Percentiles rank a stretch among this genome's conserved stretches.
phyloP scores from a whole-genome alignment of 2,329 filamentous ascomycete genomes.

The Escovopsis sp. region DNA sequence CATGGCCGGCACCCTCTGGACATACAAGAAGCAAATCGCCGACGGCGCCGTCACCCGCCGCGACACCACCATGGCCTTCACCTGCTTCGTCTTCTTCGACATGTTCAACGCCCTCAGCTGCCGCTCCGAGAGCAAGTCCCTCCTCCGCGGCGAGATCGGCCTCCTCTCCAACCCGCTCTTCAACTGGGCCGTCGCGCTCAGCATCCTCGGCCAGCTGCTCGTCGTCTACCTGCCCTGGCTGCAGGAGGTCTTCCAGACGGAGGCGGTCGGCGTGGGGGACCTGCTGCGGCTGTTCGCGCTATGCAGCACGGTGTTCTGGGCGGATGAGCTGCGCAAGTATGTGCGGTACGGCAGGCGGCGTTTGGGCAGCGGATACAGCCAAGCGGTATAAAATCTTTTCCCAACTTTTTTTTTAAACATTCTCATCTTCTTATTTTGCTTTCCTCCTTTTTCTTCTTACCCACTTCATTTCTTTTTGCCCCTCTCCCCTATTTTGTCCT shows the following conservation, averaged over 20 bases:
- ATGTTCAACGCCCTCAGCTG: slow-evolving; percentile 98
- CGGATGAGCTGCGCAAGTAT: slow-evolving; percentile 81
- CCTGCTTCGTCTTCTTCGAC: slow-evolving; percentile 96
- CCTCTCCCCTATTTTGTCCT: no score
- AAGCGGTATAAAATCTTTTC: slow-evolving; percentile 34
- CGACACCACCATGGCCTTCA: slow-evolving; percentile 98
- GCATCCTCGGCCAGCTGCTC: slow-evolving; percentile 68
- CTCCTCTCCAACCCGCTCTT: slow-evolving; percentile 83
- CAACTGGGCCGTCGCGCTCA: slow-evolving; percentile 85
- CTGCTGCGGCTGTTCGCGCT: slow-evolving; percentile 56
- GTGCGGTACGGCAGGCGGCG: slow-evolving; percentile 43
- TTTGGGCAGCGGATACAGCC: slow-evolving; percentile 46
- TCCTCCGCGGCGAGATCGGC: slow-evolving; percentile 72
- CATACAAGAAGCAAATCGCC: slow-evolving; percentile 86
- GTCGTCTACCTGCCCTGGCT: slow-evolving; percentile 93
- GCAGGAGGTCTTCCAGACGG: slow-evolving; percentile 91
- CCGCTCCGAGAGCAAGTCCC: slow-evolving; percentile 77
- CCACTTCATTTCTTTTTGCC: no score
- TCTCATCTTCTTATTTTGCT: no score
- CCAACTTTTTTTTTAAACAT: no score
- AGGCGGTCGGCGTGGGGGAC: slow-evolving; percentile 62
- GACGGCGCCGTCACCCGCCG: slow-evolving; percentile 75
- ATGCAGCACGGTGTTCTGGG: slow-evolving; percentile 88
- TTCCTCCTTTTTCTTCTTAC: no score
- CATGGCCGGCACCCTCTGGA: slow-evolving; percentile 78